Percentiles rank a stretch among this genome's conserved stretches.
Evolutionary conservation across 2,329 filamentous ascomycete genomes (phyloP).

Genomic region (Magnaporthiopsis poae): DNA sequence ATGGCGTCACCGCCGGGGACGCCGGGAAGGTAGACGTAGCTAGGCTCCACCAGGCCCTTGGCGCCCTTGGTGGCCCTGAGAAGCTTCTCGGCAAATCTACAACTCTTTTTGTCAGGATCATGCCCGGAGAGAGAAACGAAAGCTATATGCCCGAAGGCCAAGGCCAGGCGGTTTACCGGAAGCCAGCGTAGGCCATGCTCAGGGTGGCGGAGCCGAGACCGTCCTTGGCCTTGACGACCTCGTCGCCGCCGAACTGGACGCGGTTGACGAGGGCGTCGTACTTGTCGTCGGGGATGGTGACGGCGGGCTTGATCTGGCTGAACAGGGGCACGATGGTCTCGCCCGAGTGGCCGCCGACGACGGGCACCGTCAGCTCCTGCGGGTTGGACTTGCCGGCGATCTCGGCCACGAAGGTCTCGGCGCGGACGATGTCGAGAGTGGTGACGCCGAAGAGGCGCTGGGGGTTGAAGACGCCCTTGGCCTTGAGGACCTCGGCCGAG

Average conservation of each 20-base stretch:
- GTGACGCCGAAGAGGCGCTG: slow-evolving; percentile 97
- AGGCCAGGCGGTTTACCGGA: slow-evolving; percentile 58
- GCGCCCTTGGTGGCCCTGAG: slow-evolving; percentile 81
- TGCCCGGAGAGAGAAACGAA: neutral
- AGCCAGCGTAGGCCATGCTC: slow-evolving; percentile 86
- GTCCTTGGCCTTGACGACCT: slow-evolving; percentile 79
- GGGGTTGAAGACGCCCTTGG: slow-evolving; percentile 83
- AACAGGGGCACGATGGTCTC: slow-evolving; percentile 97
- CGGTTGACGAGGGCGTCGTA: slow-evolving; percentile 84
- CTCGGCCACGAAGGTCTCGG: slow-evolving; percentile 88
- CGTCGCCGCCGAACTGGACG: slow-evolving; percentile 95
- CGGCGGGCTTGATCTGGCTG: slow-evolving; percentile 74
- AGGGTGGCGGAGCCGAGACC: slow-evolving; percentile 74
- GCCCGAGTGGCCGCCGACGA: slow-evolving; percentile 93
- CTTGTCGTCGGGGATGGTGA: slow-evolving; percentile 78
- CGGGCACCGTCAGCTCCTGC: slow-evolving; percentile 73
- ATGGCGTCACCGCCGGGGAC: slow-evolving; percentile 80
- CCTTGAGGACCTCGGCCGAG: slow-evolving; percentile 91
- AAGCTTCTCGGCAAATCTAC: slow-evolving; percentile 88
- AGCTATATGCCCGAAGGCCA: slow-evolving; percentile 8
- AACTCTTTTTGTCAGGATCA: slow-evolving; percentile 10
- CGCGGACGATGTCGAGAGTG: slow-evolving; percentile 94
- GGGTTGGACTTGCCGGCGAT: slow-evolving; percentile 75
- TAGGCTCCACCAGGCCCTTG: slow-evolving; percentile 87
- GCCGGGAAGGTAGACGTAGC: slow-evolving; percentile 89